Conservation (phyloP, 495 filamentous ascomycete genomes). For the Neurospora sp. region DNA sequence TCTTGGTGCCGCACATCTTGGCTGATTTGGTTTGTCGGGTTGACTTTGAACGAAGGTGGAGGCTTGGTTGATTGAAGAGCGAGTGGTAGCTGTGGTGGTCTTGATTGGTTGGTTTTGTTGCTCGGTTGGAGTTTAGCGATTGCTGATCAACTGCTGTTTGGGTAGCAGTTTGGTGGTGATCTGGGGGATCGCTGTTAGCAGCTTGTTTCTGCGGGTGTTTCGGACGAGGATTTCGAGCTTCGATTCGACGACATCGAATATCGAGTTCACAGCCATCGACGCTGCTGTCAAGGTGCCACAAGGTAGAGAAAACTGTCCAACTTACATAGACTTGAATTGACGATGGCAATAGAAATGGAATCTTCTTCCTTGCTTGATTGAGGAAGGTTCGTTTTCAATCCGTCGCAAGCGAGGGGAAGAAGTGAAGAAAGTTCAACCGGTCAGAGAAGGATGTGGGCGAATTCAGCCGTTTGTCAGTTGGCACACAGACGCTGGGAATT, state of each 20-base stretch:
- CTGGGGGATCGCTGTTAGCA: neutral
- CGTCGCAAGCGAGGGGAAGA: neutral
- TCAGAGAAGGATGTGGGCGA: neutral
- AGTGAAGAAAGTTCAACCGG: neutral
- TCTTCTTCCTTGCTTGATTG: neutral
- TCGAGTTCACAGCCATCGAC: neutral
- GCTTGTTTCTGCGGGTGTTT: neutral
- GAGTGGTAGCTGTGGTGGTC: neutral
- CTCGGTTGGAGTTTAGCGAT: neutral
- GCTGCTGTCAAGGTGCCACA: neutral
- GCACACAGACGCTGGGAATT: neutral
- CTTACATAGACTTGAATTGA: neutral
- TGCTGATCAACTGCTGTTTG: neutral
- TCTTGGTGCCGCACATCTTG: slow-evolving; percentile 23
- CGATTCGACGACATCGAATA: neutral
- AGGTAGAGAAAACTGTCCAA: neutral
- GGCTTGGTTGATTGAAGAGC: neutral
- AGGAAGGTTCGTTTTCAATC: neutral
- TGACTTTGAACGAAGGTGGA: neutral
- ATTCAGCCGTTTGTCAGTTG: neutral
- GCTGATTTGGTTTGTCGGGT: neutral
- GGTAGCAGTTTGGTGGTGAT: neutral
- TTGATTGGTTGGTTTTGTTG: neutral
- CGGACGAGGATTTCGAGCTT: neutral
- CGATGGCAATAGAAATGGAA: neutral